These are phyloP conservation scores for Penicillium sclerotiorum DNA, from an alignment of 2,329 filamentous ascomycete species.

Conservation along the genomic window DNA sequence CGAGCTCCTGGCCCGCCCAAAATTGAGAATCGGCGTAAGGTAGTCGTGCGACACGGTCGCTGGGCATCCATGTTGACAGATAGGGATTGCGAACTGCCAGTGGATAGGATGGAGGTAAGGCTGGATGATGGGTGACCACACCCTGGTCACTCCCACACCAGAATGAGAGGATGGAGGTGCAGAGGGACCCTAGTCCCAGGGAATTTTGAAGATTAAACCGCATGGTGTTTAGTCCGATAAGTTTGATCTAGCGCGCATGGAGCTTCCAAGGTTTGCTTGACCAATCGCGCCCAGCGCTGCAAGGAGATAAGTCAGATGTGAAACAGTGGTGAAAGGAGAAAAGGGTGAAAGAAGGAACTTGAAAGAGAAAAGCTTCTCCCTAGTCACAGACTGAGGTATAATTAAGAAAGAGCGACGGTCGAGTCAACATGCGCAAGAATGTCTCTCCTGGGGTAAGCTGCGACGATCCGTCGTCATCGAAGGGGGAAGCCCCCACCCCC, in stretches of 20 bases:
- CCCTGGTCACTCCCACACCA: conserved; percentile 13
- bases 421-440: background rate
- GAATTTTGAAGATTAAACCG: conserved; percentile 15
- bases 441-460: background rate
- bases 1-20: conserved; percentile 46
- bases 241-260: background rate
- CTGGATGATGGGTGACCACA: conserved; percentile 26
- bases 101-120: conserved; percentile 47
- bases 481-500: conserved; percentile 3
- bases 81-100: conserved; percentile 49
- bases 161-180: conserved; percentile 21
- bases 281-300: background rate
- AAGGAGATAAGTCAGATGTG: background rate
- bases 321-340: background rate
- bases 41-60: conserved; percentile 39
- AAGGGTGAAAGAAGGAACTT: background rate
- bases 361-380: background rate
- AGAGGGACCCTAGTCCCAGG: conserved; percentile 27
- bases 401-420: background rate
- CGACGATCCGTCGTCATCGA: conserved; percentile 9
- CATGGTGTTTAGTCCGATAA: conserved; percentile 11
- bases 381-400: background rate
- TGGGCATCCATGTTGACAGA: conserved; percentile 49
- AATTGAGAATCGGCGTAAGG: conserved; percentile 46
- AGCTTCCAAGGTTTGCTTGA: background rate